A percentile compares a stretch with the other conserved stretches of the same genome.
Evolutionary conservation across 257 asterid genomes (phyloP).

Genomic region (Handroanthus guayacan): DNA sequence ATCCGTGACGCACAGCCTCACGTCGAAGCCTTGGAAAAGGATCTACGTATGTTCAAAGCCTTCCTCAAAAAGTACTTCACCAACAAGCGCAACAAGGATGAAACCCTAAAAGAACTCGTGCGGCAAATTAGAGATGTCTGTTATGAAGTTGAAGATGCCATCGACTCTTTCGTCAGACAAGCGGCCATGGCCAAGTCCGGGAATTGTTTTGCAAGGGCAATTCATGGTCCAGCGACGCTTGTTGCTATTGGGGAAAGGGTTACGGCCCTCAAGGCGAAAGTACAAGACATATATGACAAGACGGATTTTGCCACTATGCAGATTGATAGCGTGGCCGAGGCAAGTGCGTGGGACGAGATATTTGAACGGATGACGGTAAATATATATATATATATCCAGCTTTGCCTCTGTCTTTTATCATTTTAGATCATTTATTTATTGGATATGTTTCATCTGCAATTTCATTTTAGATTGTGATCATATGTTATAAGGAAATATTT

Average conservation of each 20-base stretch:
- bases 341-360: too few species aligned
- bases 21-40: not conserved
- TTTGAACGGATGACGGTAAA: too few species aligned
- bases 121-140: not conserved
- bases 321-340: too few species aligned
- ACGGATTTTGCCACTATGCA: too few species aligned
- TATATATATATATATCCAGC: too few species aligned
- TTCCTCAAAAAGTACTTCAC: not conserved
- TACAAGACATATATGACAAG: not conserved
- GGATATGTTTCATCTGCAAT: too few species aligned
- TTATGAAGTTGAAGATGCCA: not conserved
- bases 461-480: too few species aligned
- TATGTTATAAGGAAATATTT: too few species aligned
- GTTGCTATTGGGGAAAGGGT: not conserved
- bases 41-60: not conserved
- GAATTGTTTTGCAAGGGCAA: not conserved
- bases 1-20: not conserved
- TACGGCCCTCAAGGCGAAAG: not conserved
- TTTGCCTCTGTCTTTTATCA: too few species aligned
- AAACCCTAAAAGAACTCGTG: not conserved
- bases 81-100: not conserved
- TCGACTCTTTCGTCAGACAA: not conserved
- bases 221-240: not conserved
- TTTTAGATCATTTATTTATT: too few species aligned
- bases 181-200: not conserved